Percentiles rank a stretch among this genome's conserved stretches.
Evolutionary conservation across 768 basidiomycete genomes (phyloP).

Genomic region (Trametes cingulata): DNA sequence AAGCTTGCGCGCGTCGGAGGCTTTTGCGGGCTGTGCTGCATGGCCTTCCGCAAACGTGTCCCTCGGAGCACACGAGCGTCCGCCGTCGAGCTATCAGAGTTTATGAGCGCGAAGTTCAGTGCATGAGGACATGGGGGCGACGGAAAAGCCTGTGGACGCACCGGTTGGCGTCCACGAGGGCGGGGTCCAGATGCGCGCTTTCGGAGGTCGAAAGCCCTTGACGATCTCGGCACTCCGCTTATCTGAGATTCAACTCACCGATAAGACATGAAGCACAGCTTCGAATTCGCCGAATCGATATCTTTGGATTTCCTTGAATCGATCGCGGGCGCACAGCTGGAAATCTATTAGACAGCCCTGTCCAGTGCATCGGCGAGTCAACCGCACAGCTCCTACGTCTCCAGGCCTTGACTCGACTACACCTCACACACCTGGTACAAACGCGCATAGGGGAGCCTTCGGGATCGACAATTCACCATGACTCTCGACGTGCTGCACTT

Average conservation of each 20-base stretch:
- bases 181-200: not conserved
- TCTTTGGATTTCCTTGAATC: constrained; percentile 2
- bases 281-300: not conserved
- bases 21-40: not conserved
- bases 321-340: not conserved
- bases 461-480: constrained; percentile 43
- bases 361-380: not conserved
- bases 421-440: not conserved
- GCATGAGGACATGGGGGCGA: not conserved
- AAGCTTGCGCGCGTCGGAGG: not conserved
- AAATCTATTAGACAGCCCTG: too few species aligned
- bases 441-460: not conserved
- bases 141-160: not conserved
- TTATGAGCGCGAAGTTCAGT: constrained; percentile 1
- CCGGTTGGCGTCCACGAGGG: not conserved
- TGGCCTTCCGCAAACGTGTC: not conserved
- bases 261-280: constrained; percentile 7
- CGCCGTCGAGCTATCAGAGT: not conserved
- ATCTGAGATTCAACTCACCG: constrained; percentile 4
- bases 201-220: constrained; percentile 1
- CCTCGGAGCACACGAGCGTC: not conserved
- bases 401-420: not conserved
- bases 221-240: not conserved
- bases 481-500: constrained; percentile 81
- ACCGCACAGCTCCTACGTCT: not conserved